Percentiles rank a stretch among this genome's conserved stretches.
Evolutionary conservation across 129 eudicot genomes (phyloP).

Genomic region (Heracleum sosnowskyi): DNA sequence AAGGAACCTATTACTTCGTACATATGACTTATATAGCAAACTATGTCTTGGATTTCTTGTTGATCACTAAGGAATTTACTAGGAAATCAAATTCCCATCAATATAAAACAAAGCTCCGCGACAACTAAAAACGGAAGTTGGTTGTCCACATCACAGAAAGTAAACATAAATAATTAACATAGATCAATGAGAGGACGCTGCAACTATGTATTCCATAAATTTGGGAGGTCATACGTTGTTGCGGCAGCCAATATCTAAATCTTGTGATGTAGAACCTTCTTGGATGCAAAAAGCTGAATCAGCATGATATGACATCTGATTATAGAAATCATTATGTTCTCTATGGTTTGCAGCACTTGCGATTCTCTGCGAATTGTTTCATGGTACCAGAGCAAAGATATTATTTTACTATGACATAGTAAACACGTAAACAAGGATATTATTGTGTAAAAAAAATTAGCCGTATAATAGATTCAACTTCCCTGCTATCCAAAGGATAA

Average conservation of each 20-base stretch:
- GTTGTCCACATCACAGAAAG: background rate
- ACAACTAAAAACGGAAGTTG: background rate
- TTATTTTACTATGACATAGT: background rate
- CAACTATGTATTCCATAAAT: background rate
- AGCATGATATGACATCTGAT: background rate
- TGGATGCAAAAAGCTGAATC: background rate
- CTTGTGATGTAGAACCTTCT: background rate
- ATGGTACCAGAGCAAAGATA: background rate
- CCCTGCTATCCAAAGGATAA: background rate
- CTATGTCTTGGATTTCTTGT: background rate
- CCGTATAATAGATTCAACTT: background rate
- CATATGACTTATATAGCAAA: background rate
- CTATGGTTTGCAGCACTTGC: background rate
- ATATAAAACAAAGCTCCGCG: background rate
- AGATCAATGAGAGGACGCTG: constrained; percentile 2
- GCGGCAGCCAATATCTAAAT: background rate
- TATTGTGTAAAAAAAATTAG: background rate
- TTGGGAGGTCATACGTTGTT: background rate
- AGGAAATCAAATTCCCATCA: background rate
- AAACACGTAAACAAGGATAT: background rate
- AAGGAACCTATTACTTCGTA: constrained; percentile 1
- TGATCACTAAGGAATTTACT: background rate
- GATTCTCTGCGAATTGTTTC: background rate
- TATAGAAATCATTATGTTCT: background rate
- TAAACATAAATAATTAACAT: background rate